These are phyloP conservation scores for Lactuca sativa DNA, from an alignment of 129 eudicot genomes.

Conservation along the genomic window DNA sequence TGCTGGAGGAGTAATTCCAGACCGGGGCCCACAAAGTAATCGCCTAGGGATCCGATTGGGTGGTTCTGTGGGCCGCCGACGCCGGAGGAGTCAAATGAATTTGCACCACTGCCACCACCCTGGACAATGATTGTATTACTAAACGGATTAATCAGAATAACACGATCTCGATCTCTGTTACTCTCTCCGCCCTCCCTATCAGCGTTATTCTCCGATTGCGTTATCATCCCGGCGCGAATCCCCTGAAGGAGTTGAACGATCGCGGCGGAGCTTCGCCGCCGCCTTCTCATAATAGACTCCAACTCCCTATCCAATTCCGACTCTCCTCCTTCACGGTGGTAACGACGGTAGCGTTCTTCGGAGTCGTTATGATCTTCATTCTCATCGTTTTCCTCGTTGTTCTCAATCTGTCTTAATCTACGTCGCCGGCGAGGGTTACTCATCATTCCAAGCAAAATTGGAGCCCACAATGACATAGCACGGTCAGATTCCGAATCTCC, in stretches of 20 bases:
- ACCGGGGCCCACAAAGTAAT: slow-evolving; percentile 67
- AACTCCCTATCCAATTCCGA: slow-evolving; percentile 50
- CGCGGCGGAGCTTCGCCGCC: slow-evolving; percentile 57
- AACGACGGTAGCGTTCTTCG: slow-evolving; percentile 15
- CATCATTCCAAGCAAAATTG: slow-evolving; percentile 73
- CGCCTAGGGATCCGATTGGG: slow-evolving; percentile 42
- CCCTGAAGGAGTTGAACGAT: slow-evolving; percentile 64
- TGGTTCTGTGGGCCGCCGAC: slow-evolving; percentile 20
- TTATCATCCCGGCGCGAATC: slow-evolving; percentile 18
- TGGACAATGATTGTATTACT: slow-evolving; percentile 63
- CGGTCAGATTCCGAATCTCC: slow-evolving; percentile 51
- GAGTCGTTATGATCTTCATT: slow-evolving; percentile 2
- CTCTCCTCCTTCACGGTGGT: slow-evolving; percentile 34
- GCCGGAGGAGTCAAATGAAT: slow-evolving; percentile 20
- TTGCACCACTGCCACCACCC: slow-evolving; percentile 30
- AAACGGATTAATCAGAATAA: slow-evolving; percentile 65
- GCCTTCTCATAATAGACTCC: slow-evolving; percentile 39
- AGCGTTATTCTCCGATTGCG: not conserved
- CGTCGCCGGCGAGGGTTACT: slow-evolving; percentile 50
- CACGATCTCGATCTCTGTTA: slow-evolving; percentile 38
- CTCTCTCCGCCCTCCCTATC: slow-evolving; percentile 17
- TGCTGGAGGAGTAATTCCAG: slow-evolving; percentile 66
- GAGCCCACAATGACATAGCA: slow-evolving; percentile 73
- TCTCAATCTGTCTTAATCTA: slow-evolving; percentile 43
- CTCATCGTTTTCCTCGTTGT: slow-evolving; percentile 33